phyloP scores from a whole-genome alignment of 2,329 filamentous ascomycete genomes.

The Colletotrichum sp. region DNA sequence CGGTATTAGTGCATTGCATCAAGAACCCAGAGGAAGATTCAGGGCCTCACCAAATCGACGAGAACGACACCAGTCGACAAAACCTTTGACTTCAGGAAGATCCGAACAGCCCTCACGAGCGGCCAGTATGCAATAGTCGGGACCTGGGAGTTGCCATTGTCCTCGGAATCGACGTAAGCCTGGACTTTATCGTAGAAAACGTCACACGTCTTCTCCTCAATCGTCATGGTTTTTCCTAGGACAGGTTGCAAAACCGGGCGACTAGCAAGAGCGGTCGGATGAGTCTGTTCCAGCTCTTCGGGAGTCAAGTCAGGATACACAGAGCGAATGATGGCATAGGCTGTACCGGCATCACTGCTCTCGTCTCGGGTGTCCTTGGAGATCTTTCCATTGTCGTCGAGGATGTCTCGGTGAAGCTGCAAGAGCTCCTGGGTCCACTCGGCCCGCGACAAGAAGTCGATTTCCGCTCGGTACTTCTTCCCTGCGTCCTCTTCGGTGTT shows the following conservation, averaged over 20 bases:
- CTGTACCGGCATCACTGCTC: conserved; percentile 47
- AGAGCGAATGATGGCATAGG: conserved; percentile 48
- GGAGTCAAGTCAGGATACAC: conserved; percentile 42
- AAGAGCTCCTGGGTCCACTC: conserved; percentile 61
- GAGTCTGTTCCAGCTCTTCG: not conserved
- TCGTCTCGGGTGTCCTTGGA: conserved; percentile 39
- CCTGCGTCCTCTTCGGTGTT: conserved; percentile 47
- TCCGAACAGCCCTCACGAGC: conserved; percentile 55
- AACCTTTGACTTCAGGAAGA: conserved; percentile 37
- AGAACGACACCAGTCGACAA: conserved; percentile 40
- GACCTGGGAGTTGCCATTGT: not conserved
- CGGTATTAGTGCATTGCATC: conserved; percentile 8
- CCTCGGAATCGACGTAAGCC: conserved; percentile 1
- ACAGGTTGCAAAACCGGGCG: not conserved
- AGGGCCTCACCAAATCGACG: conserved; percentile 47
- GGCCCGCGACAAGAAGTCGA: conserved; percentile 59
- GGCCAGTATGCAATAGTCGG: conserved; percentile 46
- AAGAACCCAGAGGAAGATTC: conserved; percentile 20
- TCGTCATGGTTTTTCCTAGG: not conserved
- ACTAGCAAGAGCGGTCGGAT: not conserved
- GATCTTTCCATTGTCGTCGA: conserved; percentile 42
- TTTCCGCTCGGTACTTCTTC: conserved; percentile 53
- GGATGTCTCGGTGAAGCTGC: conserved; percentile 52
- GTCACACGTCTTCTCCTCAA: not conserved
- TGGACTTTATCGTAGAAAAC: not conserved